Evolutionary conservation across 139 green algal species (phyloP), one percentile per base, ranked within the genome.

Genomic region (Micractinium conductrix): DNA sequence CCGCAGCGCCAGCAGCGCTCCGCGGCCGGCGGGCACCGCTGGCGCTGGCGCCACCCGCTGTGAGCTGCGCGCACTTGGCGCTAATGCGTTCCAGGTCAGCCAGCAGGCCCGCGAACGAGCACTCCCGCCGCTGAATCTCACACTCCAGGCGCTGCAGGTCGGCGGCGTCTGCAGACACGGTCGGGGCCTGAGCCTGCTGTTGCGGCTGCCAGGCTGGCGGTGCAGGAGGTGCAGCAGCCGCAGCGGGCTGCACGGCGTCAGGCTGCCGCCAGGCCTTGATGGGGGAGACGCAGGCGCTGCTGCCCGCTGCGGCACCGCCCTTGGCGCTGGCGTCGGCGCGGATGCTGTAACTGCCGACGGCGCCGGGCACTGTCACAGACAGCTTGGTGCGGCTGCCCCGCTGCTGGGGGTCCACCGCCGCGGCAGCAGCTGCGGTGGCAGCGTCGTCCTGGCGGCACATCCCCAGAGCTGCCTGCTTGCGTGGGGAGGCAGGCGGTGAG

Each of bases 1-100:
- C 0, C 8, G 63, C 10, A 35, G 63, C n/a, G 19, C 62, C 24
- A 42, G 10, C 63, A 21, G n/a, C 37, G 33, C 33, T 30, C 12
- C 22, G 40, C n/a, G n/a, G n/a, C n/a, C n/a, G n/a, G 10, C 48
- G 35, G 48, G 24, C 50, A 30, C 50, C 74, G 33, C 35, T 42
- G n/a, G 1, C 30, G 9, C 7, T 40, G 71, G 44, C n/a, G n/a
- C 43, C n/a, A 26, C 43, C 14, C 7, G 33, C 33, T 1, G 76
- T 73, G 7, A 82, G 76, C 38, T 53, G 45, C 21, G 76, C 55
- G 16, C 76, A 82, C 76, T 82, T 82, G 10, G 45, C 42, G 38
- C 50, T 72, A 38, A 82, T 82, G 55, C 58, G 37, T 6, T 82
- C 76, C 58, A 82, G 58, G 58, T 82, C 76, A 16, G 22, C 38